A percentile compares a stretch with the other conserved stretches of the same genome.
phyloP scores from a whole-genome alignment of 139 green algal genomes.

The Chlorella ohadii region DNA sequence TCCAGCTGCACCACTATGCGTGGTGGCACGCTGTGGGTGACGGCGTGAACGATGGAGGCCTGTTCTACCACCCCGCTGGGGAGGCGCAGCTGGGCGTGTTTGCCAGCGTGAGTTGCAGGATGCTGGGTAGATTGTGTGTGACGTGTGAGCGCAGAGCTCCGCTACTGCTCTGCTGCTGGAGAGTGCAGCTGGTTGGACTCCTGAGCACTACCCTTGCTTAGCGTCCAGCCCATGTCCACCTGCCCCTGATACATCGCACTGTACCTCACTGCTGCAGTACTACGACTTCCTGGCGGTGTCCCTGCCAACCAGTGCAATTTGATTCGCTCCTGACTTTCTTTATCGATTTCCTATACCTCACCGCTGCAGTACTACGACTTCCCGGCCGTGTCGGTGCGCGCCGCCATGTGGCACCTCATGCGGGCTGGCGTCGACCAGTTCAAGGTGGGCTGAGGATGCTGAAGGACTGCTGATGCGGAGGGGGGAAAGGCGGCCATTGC shows the following conservation, averaged over 20 bases:
- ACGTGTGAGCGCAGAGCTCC: no score
- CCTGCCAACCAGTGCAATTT: no score
- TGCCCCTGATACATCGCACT: no score
- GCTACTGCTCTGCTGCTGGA: no score
- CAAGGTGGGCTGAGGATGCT: constrained; percentile 24
- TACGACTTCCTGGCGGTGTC: constrained; percentile 25
- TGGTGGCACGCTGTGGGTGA: constrained; percentile 29
- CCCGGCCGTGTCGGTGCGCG: constrained; percentile 8
- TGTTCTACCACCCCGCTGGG: constrained; percentile 9
- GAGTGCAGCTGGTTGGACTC: no score
- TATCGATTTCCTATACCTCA: no score
- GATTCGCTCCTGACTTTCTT: no score
- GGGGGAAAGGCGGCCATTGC: no score
- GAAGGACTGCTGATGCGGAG: no score
- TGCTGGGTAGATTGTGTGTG: background rate
- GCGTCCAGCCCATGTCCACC: no score
- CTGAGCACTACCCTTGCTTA: no score
- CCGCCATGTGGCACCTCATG: constrained; percentile 31
- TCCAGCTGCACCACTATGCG: constrained; percentile 30
- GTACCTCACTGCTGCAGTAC: background rate
- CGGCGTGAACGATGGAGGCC: background rate
- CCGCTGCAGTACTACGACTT: constrained; percentile 24
- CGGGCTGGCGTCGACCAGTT: constrained; percentile 7
- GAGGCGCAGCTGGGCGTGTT: constrained; percentile 29
- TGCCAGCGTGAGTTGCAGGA: background rate